Evolutionary conservation across 768 basidiomycete species (phyloP), one percentile per base, ranked within the genome.

Genomic region (Boletus sp.): DNA sequence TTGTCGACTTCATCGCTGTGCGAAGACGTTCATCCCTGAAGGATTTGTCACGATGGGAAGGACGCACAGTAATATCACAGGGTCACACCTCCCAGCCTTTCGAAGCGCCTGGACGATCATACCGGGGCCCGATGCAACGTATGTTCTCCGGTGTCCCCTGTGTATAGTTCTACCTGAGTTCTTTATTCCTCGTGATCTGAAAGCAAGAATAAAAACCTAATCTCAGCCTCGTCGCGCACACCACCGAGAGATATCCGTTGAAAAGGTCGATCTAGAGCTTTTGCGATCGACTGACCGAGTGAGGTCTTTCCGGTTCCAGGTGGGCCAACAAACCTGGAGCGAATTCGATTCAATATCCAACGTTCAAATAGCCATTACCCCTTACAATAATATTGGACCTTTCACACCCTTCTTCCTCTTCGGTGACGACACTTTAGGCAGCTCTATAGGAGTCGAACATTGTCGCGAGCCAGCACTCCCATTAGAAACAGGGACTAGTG

Each of bases 251-350:
- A 88, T 58, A 97, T 94, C 11, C 94, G 84, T 62, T 96, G 88
- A 79, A 96, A 97, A 2, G 93, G 92, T 41, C 93, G 76, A 25
- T 80, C 79, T 9, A 97, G 78, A 0, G 92, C 87, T 39, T 84
- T 84, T 4, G 94, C 94, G 29, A 98, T 82, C 0, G 89, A 92
- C 60, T 89, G 87, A 0, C 94, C 94, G 2, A 98, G 83, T 1
- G 90, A 93, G 0, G 93, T 97, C 72, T 96, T 95, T 33, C 92
- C 93, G 0, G 86, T 88, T 3, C 93, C 93, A 0, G 94, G 93
- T 10, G 94, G 93, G 10, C 93, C 94, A 33, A 92, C 88, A 51
- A 94, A 89, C 61, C 89, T 86, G 62, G n/a, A 43, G 4, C 14
- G 1, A 25, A 38, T 25, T 53, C 13, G 7, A 35, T 39, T 35